These are phyloP conservation scores for Brachypodium distachyon DNA, from an alignment of 202 grass and related monocot genomes.

Conservation along the genomic window DNA sequence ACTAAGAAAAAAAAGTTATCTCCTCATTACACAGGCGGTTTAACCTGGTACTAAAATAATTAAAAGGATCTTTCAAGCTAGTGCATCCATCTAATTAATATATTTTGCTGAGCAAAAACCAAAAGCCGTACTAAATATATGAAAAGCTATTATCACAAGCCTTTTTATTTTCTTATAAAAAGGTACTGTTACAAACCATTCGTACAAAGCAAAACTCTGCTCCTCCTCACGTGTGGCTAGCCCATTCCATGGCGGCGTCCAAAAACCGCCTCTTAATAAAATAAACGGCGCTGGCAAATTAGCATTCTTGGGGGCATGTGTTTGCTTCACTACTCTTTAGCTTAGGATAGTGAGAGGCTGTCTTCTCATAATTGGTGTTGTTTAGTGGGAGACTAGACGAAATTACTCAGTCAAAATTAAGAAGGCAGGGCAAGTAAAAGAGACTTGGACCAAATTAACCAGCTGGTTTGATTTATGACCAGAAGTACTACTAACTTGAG, in stretches of 20 bases:
- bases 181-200: no score
- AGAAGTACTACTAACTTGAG: not conserved
- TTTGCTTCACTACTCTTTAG: not conserved
- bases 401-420: not conserved
- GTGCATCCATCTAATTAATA: no score
- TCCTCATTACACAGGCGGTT: no score
- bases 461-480: not conserved
- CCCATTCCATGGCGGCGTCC: not conserved
- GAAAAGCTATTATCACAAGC: no score
- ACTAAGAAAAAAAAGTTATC: no score
- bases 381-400: not conserved
- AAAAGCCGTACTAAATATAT: no score
- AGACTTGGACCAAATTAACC: not conserved
- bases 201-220: no score
- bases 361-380: not conserved
- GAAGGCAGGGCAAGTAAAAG: not conserved
- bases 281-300: not conserved
- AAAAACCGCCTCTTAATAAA: not conserved
- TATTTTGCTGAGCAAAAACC: no score
- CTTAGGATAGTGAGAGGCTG: not conserved
- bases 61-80: no score
- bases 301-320: not conserved
- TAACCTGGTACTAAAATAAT: no score
- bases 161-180: no score
- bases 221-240: not conserved